Evolutionary conservation across 2,329 filamentous ascomycete genomes (phyloP), one percentile per base, ranked within the genome.

Genomic region (Xylariomycetidae sp.): DNA sequence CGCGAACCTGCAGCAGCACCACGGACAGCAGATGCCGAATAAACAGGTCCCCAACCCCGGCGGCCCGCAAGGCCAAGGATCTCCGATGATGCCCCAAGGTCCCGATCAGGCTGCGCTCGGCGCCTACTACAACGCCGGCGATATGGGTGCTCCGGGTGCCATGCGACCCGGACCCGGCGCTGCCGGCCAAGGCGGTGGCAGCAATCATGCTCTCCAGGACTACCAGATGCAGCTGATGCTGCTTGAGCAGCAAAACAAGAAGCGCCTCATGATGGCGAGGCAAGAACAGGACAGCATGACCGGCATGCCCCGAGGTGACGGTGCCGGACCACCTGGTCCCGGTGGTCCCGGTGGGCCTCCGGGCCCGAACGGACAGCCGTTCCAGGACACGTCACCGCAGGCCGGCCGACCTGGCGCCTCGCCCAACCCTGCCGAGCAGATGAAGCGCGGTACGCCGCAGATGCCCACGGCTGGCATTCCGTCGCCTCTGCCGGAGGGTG

Each of bases 221-320:
- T 90, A 90, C 51, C 85, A 90, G 64, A 89, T 89, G 84, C 85
- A 90, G 57, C 64, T 90, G 54, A 90, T 89, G 85, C 63, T 89
- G 31, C 71, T 90, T 12, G 85, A 90, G 60, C 85, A 89, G 60
- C 84, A 90, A 61, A 90, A 90, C 50, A 90, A 89, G 69, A 89
- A 88, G 61, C 71, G 85, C 13, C 68, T 90, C 30, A 79, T 88
- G 68, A 87, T 88, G 83, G 85, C 85, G 23, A 77, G 85, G 13
- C 82, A 81, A 54, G 78, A 88, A 55, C 84, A 90, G 58, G 85
- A 89, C 43, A 76, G 64, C 52, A 72, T 79, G 58, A 65, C 52
- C 31, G 56, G 59, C 15, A 66, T 70, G 43, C 64, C 67, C 23
- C 64, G 71, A 44, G 68, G 58, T 31, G 73, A 70, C 16, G 68